These are phyloP conservation scores for Circinella minor DNA, from an alignment of 371 early-diverging fungal genomes.

Conservation along the genomic window DNA sequence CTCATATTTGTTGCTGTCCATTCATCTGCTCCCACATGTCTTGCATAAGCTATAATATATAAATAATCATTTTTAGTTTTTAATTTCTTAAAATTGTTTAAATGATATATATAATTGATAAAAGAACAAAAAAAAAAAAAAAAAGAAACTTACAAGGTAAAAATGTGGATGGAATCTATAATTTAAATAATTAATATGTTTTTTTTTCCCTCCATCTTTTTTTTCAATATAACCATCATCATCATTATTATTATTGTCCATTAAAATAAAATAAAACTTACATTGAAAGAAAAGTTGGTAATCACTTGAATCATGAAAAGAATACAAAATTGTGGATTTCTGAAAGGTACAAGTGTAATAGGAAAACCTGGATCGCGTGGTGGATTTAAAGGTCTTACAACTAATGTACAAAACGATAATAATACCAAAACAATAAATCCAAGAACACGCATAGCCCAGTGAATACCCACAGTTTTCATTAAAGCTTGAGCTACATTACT, in stretches of 20 bases:
- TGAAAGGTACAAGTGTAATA: slow-evolving; percentile 35
- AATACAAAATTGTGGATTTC: slow-evolving; percentile 35
- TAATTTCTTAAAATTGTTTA: too few relatives aligned
- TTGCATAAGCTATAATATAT: slow-evolving; percentile 37
- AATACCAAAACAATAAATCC: slow-evolving; percentile 61
- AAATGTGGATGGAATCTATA: slow-evolving; percentile 15
- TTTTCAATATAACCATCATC: too few relatives aligned
- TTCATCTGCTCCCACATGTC: slow-evolving; percentile 31
- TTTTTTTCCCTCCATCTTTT: too few relatives aligned
- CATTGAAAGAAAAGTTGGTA: slow-evolving; percentile 48
- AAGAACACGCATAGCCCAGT: slow-evolving; percentile 68
- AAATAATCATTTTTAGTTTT: not conserved
- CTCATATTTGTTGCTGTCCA: slow-evolving; percentile 46
- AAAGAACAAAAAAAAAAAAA: too few relatives aligned
- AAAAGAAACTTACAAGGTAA: slow-evolving; percentile 24
- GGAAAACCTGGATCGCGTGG: slow-evolving; percentile 13
- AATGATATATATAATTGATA: too few relatives aligned
- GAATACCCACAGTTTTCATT: slow-evolving; percentile 46
- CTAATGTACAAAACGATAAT: slow-evolving; percentile 40
- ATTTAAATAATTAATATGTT: too few relatives aligned
- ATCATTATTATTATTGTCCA: too few relatives aligned
- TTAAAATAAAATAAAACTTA: slow-evolving; percentile 9
- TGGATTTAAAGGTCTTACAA: slow-evolving; percentile 57
- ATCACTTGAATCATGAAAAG: slow-evolving; percentile 40
- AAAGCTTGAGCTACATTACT: slow-evolving; percentile 53